Percentiles rank a stretch among this genome's conserved stretches.
Conservation (phyloP, 2,329 filamentous ascomycete genomes). For the Xylaria polymorpha region DNA sequence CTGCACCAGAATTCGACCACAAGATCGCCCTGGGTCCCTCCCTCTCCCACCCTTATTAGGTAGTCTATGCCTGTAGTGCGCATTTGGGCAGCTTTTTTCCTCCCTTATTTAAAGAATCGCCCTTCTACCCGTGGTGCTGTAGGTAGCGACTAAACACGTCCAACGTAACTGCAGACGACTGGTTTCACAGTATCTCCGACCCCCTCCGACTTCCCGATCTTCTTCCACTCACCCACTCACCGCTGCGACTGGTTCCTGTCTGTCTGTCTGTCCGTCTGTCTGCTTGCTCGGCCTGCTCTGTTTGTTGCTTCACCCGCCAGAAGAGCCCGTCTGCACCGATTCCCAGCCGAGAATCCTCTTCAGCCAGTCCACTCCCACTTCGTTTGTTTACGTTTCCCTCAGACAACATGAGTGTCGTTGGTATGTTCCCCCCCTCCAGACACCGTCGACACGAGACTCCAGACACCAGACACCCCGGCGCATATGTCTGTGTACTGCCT, state of each 20-base stretch:
- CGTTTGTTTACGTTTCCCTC: conserved; percentile 45
- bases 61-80: conserved; percentile 39
- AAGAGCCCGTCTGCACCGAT: not conserved
- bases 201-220: conserved; percentile 7
- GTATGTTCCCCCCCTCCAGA: conserved; percentile 51
- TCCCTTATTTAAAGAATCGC: conserved; percentile 29
- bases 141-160: conserved; percentile 16
- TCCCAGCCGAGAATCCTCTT: conserved; percentile 2
- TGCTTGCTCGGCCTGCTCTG: conserved; percentile 18
- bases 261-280: too few relatives aligned
- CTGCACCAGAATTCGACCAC: conserved; percentile 33
- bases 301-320: conserved; percentile 16
- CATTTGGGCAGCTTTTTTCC: conserved; percentile 48
- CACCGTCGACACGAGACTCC: not conserved
- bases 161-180: conserved; percentile 17
- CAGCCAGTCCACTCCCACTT: conserved; percentile 21
- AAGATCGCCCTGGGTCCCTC: conserved; percentile 24
- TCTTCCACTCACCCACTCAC: conserved; percentile 16
- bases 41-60: conserved; percentile 38
- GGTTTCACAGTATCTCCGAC: conserved; percentile 18
- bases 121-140: conserved; percentile 19
- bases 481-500: conserved; percentile 16
- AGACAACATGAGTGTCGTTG: conserved; percentile 66
- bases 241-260: conserved; percentile 11
- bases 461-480: conserved; percentile 7